Evolutionary conservation across 352 stramenopile species (phyloP), one percentile per base, ranked within the genome.

Genomic region (Pythium vanterpoolii): DNA sequence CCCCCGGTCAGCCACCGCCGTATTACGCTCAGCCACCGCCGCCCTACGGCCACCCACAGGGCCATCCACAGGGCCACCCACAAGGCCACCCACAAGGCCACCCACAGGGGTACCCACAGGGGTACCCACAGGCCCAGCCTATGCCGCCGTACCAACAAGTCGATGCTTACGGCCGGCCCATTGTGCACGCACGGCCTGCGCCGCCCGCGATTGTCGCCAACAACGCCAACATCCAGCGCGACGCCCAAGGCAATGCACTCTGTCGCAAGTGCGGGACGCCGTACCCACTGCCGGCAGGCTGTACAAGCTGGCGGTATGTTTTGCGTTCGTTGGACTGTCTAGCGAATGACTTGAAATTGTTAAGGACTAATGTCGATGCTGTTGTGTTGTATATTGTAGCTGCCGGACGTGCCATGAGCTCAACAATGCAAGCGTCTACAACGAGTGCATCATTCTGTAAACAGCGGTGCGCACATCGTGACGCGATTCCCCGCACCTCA

Each of bases 381-480:
- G 24, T 60, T 65, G 11, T 61, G 13, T 53, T 47, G 24, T 59
- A 44, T 36, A 31, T 50, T 47, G 44, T 42, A 74, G 79, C 51
- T 92, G 83, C 66, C 79, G 79, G 46, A 81, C 67, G 40, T 92
- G 83, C 52, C 74, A 78, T 18, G 72, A 90, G 34, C 68, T 92
- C 26, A 92, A 92, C 65, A 92, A 90, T 51, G 83, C 83, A 30
- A 92, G 83, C 51, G 64, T 85, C 21, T 89, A 88, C 56, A 72
- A 87, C 54, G 83, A 92, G 56, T 90, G 81, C 63, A 76, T 42
- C 23, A 79, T 90, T 33, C 52, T 77, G 39, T 90, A 59, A 51
- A 33, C n/a, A 10, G 33, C 26, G 13, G 1, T 1, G 5, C 5
- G 5, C 18, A 18, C 31, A 13, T 11, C 6, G 31, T 11, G 11